Conservation (phyloP, 1,284 basidiomycete genomes). For the Inonotus hispidus region DNA sequence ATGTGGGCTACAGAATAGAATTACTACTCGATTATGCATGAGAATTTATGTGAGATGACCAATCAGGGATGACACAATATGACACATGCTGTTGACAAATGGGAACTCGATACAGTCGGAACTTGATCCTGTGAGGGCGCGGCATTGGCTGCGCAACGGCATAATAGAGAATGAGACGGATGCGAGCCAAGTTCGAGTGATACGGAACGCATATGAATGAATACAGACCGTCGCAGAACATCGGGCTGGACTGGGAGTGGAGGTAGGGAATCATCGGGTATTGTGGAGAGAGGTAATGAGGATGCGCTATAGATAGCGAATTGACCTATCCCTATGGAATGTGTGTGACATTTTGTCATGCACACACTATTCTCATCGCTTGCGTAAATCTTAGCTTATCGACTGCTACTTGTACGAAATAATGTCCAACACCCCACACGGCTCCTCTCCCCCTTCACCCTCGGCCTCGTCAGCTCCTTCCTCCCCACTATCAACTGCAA, state of each 20-base stretch:
- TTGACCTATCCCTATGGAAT: too few species aligned
- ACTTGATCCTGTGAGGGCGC: not conserved
- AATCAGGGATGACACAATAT: not conserved
- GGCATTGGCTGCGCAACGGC: not conserved
- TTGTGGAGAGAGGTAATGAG: too few species aligned
- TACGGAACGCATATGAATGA: too few species aligned
- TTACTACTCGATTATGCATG: too few species aligned
- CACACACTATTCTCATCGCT: too few species aligned
- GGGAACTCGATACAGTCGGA: not conserved
- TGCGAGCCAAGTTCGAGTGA: not conserved
- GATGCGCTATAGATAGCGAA: too few species aligned
- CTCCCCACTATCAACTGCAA: slow-evolving; percentile 1
- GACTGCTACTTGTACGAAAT: not conserved
- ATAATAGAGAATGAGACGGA: not conserved
- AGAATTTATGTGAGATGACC: not conserved
- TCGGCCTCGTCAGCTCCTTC: not conserved
- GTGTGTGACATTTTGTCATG: too few species aligned
- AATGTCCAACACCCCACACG: not conserved
- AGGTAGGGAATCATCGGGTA: too few species aligned
- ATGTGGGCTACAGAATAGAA: too few species aligned
- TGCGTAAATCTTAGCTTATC: not conserved
- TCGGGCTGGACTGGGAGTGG: not conserved
- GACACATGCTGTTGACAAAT: not conserved
- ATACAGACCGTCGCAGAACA: too few species aligned
- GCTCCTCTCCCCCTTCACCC: not conserved